phyloP scores from a whole-genome alignment of 2,329 filamentous ascomycete genomes.

The Tolypocladium ovalisporum region DNA sequence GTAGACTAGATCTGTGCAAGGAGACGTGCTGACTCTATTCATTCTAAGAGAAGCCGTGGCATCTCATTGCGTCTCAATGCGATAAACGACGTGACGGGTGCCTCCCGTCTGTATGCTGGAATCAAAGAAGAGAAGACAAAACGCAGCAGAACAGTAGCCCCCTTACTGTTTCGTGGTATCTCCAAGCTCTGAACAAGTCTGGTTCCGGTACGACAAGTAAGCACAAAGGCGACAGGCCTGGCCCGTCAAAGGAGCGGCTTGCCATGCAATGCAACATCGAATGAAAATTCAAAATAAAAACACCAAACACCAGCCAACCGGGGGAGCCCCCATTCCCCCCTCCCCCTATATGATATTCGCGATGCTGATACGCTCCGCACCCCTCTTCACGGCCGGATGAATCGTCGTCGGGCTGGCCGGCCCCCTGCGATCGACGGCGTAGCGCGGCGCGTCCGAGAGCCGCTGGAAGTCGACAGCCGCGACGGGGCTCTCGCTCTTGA shows the following conservation, averaged over 20 bases:
- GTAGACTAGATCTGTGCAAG: background rate
- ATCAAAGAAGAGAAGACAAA: background rate
- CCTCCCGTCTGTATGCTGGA: background rate
- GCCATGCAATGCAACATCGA: background rate
- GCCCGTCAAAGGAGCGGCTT: background rate
- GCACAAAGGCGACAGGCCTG: background rate
- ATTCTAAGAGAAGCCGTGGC: background rate
- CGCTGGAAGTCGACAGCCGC: constrained; percentile 16
- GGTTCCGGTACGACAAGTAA: constrained; percentile 2
- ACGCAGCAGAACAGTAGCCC: background rate
- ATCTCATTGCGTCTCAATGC: background rate
- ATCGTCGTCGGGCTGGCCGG: constrained; percentile 14
- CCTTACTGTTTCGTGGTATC: constrained; percentile 6
- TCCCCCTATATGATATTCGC: constrained; percentile 27
- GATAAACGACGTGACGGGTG: background rate
- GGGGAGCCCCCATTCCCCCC: too few species aligned
- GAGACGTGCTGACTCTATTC: background rate
- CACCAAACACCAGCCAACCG: background rate
- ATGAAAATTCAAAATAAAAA: background rate
- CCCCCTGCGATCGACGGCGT: constrained; percentile 14
- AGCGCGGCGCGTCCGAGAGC: constrained; percentile 18
- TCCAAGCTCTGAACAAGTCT: constrained; percentile 8
- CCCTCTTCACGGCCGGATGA: constrained; percentile 15
- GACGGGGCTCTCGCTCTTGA: constrained; percentile 22
- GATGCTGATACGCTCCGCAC: constrained; percentile 21